Evolutionary conservation across 2,329 filamentous ascomycete species (phyloP), one percentile per base, ranked within the genome.

Genomic region (Gnomoniopsis smithogilvyi): DNA sequence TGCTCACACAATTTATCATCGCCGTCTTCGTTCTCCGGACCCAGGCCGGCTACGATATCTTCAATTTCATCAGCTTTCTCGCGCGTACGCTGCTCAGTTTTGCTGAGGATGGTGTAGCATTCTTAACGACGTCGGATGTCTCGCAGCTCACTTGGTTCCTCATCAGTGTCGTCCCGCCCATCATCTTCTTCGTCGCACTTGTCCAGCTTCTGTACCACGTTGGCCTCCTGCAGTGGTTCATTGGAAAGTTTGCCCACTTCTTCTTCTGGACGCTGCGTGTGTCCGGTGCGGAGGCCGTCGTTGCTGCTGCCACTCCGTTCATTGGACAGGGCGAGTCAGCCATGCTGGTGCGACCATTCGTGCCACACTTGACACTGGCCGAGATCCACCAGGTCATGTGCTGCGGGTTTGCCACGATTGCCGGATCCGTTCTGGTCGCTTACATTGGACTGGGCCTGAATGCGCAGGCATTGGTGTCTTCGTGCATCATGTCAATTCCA

Each of bases 131-230:
- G 14, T 56, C 66, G 0, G 71, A 73, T 11, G 76, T 79, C 6
- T 69, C 76, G 3, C 38, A 73, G 3, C 68, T 80, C 1, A 65
- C 67, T 3, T 92, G 82, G 83, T 96, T 96, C 82, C 80, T 96
- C 64, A 80, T 89, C 51, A 78, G 80, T 52, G 92, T 96, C 63
- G 81, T 96, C n/a, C 92, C 92, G 0, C 87, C 93, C 67, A 96
- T 97, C 75, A 91, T 96, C 78, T 97, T 96, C 85, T 96, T 97
- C 84, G 90, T 96, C 60, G 86, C 92, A 1, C 80, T 96, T n/a
- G 91, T 96, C 30, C 90, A 96, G 74, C 83, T 96, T 17, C 75
- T 95, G 46, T 96, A 91, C 79, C 89, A 93, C 78, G 80, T 87
- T 66, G 90, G 89, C 2, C 80, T 92, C 63, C 78, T 96, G 55